Percentiles rank a stretch among this genome's conserved stretches.
These are phyloP conservation scores for Athelia sp. DNA, from an alignment of 1,284 basidiomycete species.

Conservation along the genomic window DNA sequence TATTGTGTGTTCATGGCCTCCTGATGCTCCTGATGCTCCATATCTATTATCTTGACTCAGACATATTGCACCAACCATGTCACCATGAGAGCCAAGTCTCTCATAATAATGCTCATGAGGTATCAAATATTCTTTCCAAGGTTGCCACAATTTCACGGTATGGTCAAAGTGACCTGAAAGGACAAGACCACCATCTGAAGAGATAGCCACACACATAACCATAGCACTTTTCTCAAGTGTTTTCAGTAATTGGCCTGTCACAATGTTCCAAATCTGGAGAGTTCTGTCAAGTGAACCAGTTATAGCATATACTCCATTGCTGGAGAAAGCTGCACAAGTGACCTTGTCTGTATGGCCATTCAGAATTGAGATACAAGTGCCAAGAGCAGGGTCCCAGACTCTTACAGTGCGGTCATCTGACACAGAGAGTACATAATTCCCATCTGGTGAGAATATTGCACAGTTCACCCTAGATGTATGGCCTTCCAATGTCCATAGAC, in stretches of 20 bases:
- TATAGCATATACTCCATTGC: background rate
- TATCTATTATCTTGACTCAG: background rate
- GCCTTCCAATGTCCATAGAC: background rate
- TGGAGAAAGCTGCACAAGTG: background rate
- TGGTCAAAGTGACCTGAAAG: background rate
- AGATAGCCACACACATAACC: background rate
- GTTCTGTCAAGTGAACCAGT: background rate
- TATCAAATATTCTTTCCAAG: background rate
- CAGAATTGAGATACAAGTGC: background rate
- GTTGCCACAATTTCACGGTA: background rate
- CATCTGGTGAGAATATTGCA: background rate
- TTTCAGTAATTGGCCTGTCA: background rate
- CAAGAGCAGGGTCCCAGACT: background rate
- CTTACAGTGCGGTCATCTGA: background rate
- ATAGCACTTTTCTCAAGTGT: background rate
- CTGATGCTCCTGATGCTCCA: background rate
- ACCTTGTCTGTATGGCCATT: background rate
- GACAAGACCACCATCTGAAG: background rate
- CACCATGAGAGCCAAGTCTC: background rate
- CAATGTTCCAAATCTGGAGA: background rate
- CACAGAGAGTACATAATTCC: background rate
- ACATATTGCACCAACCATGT: background rate
- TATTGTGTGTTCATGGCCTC: background rate
- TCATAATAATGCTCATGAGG: background rate
- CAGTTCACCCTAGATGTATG: background rate